Conservation (phyloP, 2,329 filamentous ascomycete genomes). For the Mycosphaerella arachidis region DNA sequence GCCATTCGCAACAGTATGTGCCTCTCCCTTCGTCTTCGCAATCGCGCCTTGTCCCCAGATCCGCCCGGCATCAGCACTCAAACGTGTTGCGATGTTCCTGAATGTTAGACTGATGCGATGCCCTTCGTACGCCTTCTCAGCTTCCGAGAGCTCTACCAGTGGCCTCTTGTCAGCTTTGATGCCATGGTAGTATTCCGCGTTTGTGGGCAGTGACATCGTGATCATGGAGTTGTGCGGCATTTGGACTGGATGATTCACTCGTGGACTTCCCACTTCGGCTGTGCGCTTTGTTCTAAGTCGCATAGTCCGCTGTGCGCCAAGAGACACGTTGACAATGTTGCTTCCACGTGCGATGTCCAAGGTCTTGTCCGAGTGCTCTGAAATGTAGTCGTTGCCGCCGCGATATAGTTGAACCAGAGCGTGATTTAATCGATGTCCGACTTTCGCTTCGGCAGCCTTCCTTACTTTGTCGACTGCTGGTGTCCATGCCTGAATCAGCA, state of each 20-base stretch:
- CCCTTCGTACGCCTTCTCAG: slow-evolving; percentile 68
- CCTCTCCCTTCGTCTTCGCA: slow-evolving; percentile 58
- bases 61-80: slow-evolving; percentile 56
- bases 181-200: slow-evolving; percentile 84
- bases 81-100: slow-evolving; percentile 79
- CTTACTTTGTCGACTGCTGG: slow-evolving; percentile 66
- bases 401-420: slow-evolving; percentile 90
- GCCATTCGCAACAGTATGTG: slow-evolving; percentile 64
- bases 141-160: slow-evolving; percentile 59
- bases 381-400: slow-evolving; percentile 84
- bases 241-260: slow-evolving; percentile 61
- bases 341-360: slow-evolving; percentile 78
- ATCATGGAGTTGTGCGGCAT: slow-evolving; percentile 89
- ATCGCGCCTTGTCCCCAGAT: slow-evolving; percentile 94
- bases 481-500: slow-evolving; percentile 71
- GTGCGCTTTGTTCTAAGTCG: slow-evolving; percentile 74
- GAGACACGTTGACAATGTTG: slow-evolving; percentile 85
- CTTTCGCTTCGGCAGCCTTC: slow-evolving; percentile 60
- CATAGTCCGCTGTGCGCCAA: slow-evolving; percentile 92
- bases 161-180: slow-evolving; percentile 82
- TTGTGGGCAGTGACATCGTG: slow-evolving; percentile 73
- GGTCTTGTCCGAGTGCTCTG: slow-evolving; percentile 95
- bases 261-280: not conserved
- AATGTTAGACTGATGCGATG: slow-evolving; percentile 91
- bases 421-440: slow-evolving; percentile 83